Evolutionary conservation across 2,329 filamentous ascomycete genomes (phyloP).

Genomic region (Berkeleyomyces rouxiae): DNA sequence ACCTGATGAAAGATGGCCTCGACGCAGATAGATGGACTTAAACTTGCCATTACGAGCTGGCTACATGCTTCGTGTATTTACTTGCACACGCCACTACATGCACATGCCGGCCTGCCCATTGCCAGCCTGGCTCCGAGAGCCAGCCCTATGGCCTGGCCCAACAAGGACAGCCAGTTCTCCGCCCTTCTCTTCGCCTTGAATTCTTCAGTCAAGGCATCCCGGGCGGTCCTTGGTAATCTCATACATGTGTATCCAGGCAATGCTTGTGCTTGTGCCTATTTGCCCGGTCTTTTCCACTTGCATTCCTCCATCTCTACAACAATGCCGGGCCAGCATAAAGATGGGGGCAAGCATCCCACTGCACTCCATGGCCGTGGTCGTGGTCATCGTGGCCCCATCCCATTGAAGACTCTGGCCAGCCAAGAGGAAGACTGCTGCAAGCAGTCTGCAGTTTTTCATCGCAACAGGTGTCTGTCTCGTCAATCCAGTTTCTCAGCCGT

Average conservation of each 20-base stretch:
- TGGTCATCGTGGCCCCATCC: not conserved
- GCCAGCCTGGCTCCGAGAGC: not conserved
- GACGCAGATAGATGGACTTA: no score
- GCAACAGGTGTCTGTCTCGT: no score
- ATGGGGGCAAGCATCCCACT: not conserved
- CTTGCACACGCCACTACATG: not conserved
- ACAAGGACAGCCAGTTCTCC: not conserved
- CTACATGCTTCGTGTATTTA: not conserved
- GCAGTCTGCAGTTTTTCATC: no score
- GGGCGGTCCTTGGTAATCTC: not conserved
- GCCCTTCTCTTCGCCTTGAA: not conserved
- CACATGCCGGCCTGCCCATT: not conserved
- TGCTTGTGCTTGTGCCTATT: not conserved
- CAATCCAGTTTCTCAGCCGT: no score
- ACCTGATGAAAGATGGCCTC: no score
- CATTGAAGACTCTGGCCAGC: not conserved
- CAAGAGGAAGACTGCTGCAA: not conserved
- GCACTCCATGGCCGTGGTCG: not conserved
- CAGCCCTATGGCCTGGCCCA: not conserved
- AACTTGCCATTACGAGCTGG: no score
- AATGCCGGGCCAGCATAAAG: not conserved
- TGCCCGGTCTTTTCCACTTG: not conserved
- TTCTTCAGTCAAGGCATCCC: not conserved
- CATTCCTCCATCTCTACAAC: not conserved
- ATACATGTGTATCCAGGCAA: no score